Percentiles rank a stretch among this genome's conserved stretches.
Evolutionary conservation across 371 early-diverging fungal species (phyloP).

Genomic region (Syncephalastrum contaminatum): DNA sequence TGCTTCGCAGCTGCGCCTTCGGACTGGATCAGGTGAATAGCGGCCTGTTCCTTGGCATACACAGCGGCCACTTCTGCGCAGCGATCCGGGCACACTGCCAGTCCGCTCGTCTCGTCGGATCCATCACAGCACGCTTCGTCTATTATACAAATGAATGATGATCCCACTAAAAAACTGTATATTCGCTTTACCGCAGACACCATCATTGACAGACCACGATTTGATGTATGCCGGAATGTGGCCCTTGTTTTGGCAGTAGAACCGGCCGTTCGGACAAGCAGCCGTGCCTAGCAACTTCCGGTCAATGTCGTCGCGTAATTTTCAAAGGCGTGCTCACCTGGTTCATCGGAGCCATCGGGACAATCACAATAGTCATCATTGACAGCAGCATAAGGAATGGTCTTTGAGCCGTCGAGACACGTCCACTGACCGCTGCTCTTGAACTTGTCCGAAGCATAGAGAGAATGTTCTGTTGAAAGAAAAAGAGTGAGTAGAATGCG

Average conservation of each 20-base stretch:
- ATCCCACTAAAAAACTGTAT: too few species aligned
- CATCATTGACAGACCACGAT: conserved; percentile 86
- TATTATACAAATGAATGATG: conserved; percentile 14
- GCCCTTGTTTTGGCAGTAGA: conserved; percentile 83
- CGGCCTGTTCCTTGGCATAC: conserved; percentile 38
- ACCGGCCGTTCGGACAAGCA: conserved; percentile 79
- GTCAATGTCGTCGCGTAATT: neutral
- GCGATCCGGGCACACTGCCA: conserved; percentile 65
- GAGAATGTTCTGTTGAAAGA: conserved; percentile 6
- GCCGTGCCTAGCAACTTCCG: conserved; percentile 68
- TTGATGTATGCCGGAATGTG: conserved; percentile 70
- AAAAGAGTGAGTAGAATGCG: neutral
- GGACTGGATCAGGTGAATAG: conserved; percentile 24
- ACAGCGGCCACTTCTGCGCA: conserved; percentile 65
- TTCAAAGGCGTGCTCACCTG: conserved; percentile 51
- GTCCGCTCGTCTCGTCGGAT: conserved; percentile 74
- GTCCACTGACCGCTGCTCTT: conserved; percentile 52
- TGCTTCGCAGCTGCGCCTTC: conserved; percentile 32
- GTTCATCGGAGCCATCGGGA: conserved; percentile 92
- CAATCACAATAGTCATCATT: conserved; percentile 98
- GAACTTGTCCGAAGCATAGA: conserved; percentile 27
- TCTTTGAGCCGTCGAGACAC: conserved; percentile 76
- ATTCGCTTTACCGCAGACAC: conserved; percentile 89
- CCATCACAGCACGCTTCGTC: conserved; percentile 95
- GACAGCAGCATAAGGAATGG: conserved; percentile 67